Percentiles rank a stretch among this genome's conserved stretches.
Conservation (phyloP, 2,329 filamentous ascomycete genomes). For the Talaromyces sp. region DNA sequence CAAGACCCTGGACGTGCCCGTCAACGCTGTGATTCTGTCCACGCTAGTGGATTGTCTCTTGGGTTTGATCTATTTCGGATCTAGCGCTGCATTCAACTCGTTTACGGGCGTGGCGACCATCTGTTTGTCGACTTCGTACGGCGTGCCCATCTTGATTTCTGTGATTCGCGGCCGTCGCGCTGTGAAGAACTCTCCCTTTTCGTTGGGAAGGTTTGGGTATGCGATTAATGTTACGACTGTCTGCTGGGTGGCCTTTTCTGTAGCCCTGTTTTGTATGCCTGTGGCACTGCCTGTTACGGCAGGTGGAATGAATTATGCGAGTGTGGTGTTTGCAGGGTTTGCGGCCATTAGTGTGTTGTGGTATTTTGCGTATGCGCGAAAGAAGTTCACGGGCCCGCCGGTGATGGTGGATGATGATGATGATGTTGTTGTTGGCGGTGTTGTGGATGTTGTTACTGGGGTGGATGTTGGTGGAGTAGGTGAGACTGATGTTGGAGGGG, state of each 20-base stretch:
- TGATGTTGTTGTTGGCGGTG: constrained; percentile 1
- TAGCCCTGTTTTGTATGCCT: constrained; percentile 74
- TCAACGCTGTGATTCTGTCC: constrained; percentile 65
- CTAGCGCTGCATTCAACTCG: constrained; percentile 69
- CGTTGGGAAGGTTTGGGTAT: constrained; percentile 65
- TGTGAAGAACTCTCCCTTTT: constrained; percentile 63
- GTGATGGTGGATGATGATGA: constrained; percentile 21
- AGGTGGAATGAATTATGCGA: constrained; percentile 62
- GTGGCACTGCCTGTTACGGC: constrained; percentile 55
- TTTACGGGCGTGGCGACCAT: constrained; percentile 79
- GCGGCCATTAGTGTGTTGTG: constrained; percentile 56
- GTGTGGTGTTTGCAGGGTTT: constrained; percentile 62
- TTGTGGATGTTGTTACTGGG: constrained; percentile 14
- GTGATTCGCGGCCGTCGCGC: constrained; percentile 62
- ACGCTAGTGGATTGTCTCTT: constrained; percentile 65
- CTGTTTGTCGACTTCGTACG: constrained; percentile 70
- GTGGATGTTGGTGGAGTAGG: constrained; percentile 30
- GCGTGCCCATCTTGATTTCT: constrained; percentile 68
- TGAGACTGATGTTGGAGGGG: constrained; percentile 16
- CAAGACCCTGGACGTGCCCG: constrained; percentile 61
- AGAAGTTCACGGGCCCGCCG: constrained; percentile 59
- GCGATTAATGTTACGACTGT: constrained; percentile 64
- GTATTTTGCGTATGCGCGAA: constrained; percentile 61
- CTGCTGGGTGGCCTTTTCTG: constrained; percentile 65
- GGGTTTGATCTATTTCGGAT: constrained; percentile 75